Conservation (phyloP, 805 yeast genomes). For the Nakazawaea peltata region DNA sequence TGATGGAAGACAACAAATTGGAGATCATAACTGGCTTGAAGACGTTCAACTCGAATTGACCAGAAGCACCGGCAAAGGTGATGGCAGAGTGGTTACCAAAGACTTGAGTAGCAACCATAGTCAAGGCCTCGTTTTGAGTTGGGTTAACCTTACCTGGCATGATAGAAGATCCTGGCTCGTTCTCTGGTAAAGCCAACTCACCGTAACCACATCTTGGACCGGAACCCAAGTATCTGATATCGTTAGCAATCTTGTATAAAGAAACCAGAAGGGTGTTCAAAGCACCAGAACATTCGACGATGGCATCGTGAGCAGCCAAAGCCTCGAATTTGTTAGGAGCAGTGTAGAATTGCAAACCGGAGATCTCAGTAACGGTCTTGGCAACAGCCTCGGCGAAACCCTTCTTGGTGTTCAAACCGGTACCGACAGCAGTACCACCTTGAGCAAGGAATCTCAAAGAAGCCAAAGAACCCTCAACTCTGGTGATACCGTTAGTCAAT, state of each 20-base stretch:
- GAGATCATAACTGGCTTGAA: slow-evolving; percentile 95
- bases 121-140: slow-evolving; percentile 97
- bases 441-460: slow-evolving; percentile 83
- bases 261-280: slow-evolving; percentile 92
- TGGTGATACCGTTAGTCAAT: slow-evolving; percentile 78
- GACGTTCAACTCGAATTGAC: slow-evolving; percentile 97
- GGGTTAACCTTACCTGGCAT: slow-evolving; percentile 99
- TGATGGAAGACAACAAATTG: slow-evolving; percentile 79
- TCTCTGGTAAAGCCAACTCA: slow-evolving; percentile 90
- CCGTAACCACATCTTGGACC: slow-evolving; percentile 99
- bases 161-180: slow-evolving; percentile 98
- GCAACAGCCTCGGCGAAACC: slow-evolving; percentile 90
- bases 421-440: slow-evolving; percentile 99
- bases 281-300: slow-evolving; percentile 97
- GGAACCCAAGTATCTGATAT: slow-evolving; percentile 94
- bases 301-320: slow-evolving; percentile 96
- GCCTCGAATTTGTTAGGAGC: slow-evolving; percentile 99
- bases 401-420: slow-evolving; percentile 89
- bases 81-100: slow-evolving; percentile 94
- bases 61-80: slow-evolving; percentile 97
- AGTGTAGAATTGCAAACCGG: slow-evolving; percentile 83
- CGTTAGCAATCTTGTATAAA: slow-evolving; percentile 93
- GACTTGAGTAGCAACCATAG: slow-evolving; percentile 97
- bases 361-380: slow-evolving; percentile 71
- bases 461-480: slow-evolving; percentile 74